Base-by-base conservation (phyloP, 805 yeast genomes). In the Saturnispora kantuleensis region DNA sequence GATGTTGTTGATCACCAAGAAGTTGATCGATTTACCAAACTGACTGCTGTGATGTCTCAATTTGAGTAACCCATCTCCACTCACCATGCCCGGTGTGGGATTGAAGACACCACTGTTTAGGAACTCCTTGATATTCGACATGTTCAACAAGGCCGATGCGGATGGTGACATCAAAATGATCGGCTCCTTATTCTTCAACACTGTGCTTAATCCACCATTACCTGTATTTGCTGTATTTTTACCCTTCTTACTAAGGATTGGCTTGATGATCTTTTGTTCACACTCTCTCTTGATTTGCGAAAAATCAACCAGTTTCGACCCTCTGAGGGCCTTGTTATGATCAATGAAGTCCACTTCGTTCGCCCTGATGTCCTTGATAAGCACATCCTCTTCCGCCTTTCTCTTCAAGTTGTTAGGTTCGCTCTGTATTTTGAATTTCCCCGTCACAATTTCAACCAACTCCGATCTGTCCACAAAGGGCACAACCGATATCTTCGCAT, bases 391-490 rank as follows among this genome's bases (percentile, higher is more conserved):
- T 18, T 62, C 65, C 15, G 59, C 51, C 39, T 60, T 56, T 44
- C 54, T 60, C 38, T 47, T 54, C 17, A 48, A 52, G 39, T 9
- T 21, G 37, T 10, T 40, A 43, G 13, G 35, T 46, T 3, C 26
- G 5, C 8, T 21, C 26, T 5, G 26, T 5, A 7, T 21, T 21
- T 21, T 21, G 26, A 21, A 21, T 21, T 21, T 21, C 5, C 26
- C 26, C 26, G 26, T 74, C 42, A 90, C 70, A 88, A 93, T 89
- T 29, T 85, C 74, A 44, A 82, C 71, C 49, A 90, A 71, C 58
- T 90, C 96, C 8, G 87, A 80, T 63, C 94, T 79, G 55, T 87
- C 95, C 58, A 85, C 64, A 57, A 90, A 89, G 46, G 85, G 79
- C 58, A 90, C 74, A 50, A 85, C 85, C 2, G 77, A 70, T 31